Percentiles rank a stretch among this genome's conserved stretches.
Evolutionary conservation across 164 flowering plant genomes (phyloP).

Genomic region (Annona cherimola): DNA sequence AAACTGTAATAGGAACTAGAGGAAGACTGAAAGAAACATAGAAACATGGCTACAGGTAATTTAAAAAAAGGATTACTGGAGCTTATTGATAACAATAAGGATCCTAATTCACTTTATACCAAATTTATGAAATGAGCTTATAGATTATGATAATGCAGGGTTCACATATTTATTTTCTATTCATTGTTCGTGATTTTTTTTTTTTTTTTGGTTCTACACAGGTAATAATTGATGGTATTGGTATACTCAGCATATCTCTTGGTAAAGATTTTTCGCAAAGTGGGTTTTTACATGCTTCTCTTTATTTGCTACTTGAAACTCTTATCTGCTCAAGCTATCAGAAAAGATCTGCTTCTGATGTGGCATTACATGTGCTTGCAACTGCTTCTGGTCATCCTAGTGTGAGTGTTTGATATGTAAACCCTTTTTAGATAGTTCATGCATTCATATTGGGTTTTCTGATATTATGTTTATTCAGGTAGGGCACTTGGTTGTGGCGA

Average conservation of each 20-base stretch:
- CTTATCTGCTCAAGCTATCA: slow-evolving; percentile 68
- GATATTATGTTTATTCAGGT: slow-evolving; percentile 50
- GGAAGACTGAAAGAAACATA: no score
- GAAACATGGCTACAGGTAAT: no score
- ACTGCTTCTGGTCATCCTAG: slow-evolving; percentile 57
- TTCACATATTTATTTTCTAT: not conserved
- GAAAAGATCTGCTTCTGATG: slow-evolving; percentile 73
- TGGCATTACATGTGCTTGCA: slow-evolving; percentile 62
- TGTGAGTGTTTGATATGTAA: slow-evolving; percentile 38
- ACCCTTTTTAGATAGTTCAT: not conserved
- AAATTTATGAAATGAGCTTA: not conserved
- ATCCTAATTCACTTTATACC: not conserved
- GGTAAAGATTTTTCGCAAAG: slow-evolving; percentile 62
- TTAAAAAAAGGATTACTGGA: not conserved
- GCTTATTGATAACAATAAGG: not conserved
- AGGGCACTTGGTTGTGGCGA: slow-evolving; percentile 67
- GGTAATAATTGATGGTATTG: slow-evolving; percentile 91
- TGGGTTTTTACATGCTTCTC: slow-evolving; percentile 89
- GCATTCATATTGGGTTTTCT: slow-evolving; percentile 1
- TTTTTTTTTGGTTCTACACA: slow-evolving; percentile 32
- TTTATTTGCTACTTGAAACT: slow-evolving; percentile 77
- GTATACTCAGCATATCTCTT: slow-evolving; percentile 66
- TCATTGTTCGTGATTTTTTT: not conserved
- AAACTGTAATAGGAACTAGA: no score
- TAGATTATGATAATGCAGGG: not conserved